These are phyloP conservation scores for Parasarocladium wereldwijsianum DNA, from an alignment of 2,329 filamentous ascomycete species.

Conservation along the genomic window DNA sequence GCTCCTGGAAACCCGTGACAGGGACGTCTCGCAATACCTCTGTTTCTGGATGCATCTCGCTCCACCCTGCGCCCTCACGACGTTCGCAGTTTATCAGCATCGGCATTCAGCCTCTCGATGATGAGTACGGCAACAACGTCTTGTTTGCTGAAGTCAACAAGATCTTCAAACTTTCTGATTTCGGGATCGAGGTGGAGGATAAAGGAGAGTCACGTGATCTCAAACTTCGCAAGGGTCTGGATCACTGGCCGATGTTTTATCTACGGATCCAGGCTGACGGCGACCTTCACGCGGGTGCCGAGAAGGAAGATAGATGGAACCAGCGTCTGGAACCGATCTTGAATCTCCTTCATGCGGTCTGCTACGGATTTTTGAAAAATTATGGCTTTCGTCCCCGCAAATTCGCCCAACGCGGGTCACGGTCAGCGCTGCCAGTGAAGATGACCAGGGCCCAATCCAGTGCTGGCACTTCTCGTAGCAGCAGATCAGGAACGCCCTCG, in stretches of 20 bases:
- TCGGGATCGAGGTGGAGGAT: slow-evolving; percentile 45
- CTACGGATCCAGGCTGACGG: slow-evolving; percentile 42
- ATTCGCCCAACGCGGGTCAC: slow-evolving; percentile 6
- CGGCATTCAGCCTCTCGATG: slow-evolving; percentile 51
- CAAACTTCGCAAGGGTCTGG: slow-evolving; percentile 46
- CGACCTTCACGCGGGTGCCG: slow-evolving; percentile 16
- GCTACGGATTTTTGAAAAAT: slow-evolving; percentile 60
- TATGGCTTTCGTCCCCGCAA: slow-evolving; percentile 50
- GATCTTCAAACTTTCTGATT: slow-evolving; percentile 61
- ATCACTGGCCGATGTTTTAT: slow-evolving; percentile 82
- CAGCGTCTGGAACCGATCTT: slow-evolving; percentile 24
- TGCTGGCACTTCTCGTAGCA: not conserved
- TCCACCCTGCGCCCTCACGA: slow-evolving; percentile 54
- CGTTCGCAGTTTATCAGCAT: slow-evolving; percentile 70
- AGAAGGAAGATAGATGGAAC: not conserved
- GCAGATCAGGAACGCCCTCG: not conserved
- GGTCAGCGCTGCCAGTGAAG: too few relatives aligned
- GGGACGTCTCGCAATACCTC: slow-evolving; percentile 47
- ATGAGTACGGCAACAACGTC: slow-evolving; percentile 41
- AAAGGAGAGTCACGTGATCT: too few relatives aligned
- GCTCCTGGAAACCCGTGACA: slow-evolving; percentile 55
- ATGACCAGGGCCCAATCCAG: not conserved
- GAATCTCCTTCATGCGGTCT: slow-evolving; percentile 54
- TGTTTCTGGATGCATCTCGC: slow-evolving; percentile 58
- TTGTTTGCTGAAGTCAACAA: slow-evolving; percentile 69